Base-by-base conservation (phyloP, 805 yeast genomes). In the Candida peoriensis region DNA sequence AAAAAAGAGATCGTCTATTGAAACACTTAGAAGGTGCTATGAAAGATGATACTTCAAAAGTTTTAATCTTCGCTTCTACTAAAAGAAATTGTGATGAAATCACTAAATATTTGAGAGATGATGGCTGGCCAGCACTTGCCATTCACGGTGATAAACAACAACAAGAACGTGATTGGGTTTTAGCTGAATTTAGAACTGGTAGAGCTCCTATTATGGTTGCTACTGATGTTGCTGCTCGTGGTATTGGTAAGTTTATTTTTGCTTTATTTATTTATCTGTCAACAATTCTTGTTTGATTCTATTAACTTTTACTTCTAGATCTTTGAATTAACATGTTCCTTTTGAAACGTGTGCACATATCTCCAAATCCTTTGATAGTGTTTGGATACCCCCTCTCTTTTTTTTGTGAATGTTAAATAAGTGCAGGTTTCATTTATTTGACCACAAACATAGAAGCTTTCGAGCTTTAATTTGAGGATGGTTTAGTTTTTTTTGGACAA, bases 141-240 rank as follows among this genome's bases (percentile, higher is more conserved):
- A 86, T 93, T 57, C 98, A 93, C 62, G 98, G 98, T 72, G 98
- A 93, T 67, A 93, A 93, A 66, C 87, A 82, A 56, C 98, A 93
- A 72, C 75, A 80, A 61, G 97, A 93, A 69, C 89, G 98, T 76
- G 97, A 93, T 70, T 93, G 97, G 97, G 97, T 90, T 52, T 71
- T 93, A 64, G 74, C 70, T 50, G 96, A 90, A 68, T 93, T 93
- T 73, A 85, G 83, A 75, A 58, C 76, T 42, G 97, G 97, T 54
- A 84, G 80, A 64, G 79, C 94, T 37, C 96, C 96, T 47, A 81
- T 93, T 57, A 88, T 93, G 97, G 96, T 89, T 60, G 98, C 98
- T 44, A 93, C 98, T 47, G 98, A 93, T 66, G 98, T 93, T 63
- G 98, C 98, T 45, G 96, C 98, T 49, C 85, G 98, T 76, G 98